Conservation (phyloP, 805 yeast species). For the Schwanniomyces vanrijiae region DNA sequence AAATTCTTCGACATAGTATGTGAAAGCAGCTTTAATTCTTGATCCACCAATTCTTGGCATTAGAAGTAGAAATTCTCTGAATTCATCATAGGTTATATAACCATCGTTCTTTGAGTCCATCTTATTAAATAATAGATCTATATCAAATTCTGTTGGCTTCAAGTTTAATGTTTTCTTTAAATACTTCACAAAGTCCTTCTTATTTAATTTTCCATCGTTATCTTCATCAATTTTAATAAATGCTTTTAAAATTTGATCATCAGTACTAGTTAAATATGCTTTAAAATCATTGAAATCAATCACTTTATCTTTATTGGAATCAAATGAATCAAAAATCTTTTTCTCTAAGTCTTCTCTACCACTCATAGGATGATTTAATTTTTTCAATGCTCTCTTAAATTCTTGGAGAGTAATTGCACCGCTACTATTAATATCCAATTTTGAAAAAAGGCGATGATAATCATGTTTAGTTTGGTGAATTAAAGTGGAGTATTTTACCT, state of each 20-base stretch:
- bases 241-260: constrained; percentile 66
- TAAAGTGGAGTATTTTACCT: background rate
- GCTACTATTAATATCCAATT: constrained; percentile 36
- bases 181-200: constrained; percentile 67
- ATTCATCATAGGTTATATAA: constrained; percentile 77
- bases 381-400: constrained; percentile 45
- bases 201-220: constrained; percentile 67
- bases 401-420: constrained; percentile 52
- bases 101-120: constrained; percentile 61
- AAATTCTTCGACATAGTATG: constrained; percentile 72
- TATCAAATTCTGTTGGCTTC: constrained; percentile 49
- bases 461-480: constrained; percentile 14
- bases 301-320: constrained; percentile 52
- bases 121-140: constrained; percentile 55
- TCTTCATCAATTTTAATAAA: constrained; percentile 69
- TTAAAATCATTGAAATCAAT: constrained; percentile 69
- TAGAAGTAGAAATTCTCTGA: constrained; percentile 76
- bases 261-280: constrained; percentile 64
- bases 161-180: constrained; percentile 53
- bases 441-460: constrained; percentile 32
- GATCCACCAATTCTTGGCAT: constrained; percentile 82
- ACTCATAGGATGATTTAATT: constrained; percentile 63
- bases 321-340: constrained; percentile 59
- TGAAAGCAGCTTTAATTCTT: constrained; percentile 76
- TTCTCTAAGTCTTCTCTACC: constrained; percentile 58